Evolutionary conservation across 2,329 filamentous ascomycete species (phyloP).

Genomic region (Thielaviopsis cerberus): DNA sequence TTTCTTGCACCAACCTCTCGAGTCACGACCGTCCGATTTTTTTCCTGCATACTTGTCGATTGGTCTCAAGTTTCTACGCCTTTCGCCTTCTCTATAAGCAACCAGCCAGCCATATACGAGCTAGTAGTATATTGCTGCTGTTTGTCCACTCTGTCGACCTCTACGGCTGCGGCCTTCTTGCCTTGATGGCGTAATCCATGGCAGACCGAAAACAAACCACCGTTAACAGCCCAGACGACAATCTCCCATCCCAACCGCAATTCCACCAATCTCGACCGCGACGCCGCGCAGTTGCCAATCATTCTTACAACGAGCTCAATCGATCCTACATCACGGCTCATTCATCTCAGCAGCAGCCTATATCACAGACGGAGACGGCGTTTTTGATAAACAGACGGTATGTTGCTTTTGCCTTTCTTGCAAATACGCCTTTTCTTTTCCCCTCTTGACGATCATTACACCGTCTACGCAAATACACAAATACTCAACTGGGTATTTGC

Average conservation of each 20-base stretch:
- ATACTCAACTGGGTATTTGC: too few relatives aligned
- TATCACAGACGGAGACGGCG: not conserved
- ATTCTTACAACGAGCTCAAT: not conserved
- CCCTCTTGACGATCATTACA: not conserved
- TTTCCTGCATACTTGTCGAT: not conserved
- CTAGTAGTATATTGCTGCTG: not conserved
- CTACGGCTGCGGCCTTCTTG: slow-evolving; percentile 20
- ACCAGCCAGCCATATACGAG: too few relatives aligned
- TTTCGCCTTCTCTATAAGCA: too few relatives aligned
- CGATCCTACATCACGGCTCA: not conserved
- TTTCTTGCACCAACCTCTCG: not conserved
- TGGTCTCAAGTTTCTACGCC: not conserved
- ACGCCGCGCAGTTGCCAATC: not conserved
- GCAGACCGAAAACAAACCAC: slow-evolving; percentile 38
- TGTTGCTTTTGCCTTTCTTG: not conserved
- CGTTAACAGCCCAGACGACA: slow-evolving; percentile 11
- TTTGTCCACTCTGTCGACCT: not conserved
- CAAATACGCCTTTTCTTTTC: not conserved
- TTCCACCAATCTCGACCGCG: not conserved
- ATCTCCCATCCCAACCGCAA: slow-evolving; percentile 4
- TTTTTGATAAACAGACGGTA: not conserved
- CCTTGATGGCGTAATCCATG: slow-evolving; percentile 51
- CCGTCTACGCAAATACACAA: too few relatives aligned
- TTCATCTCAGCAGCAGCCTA: not conserved
- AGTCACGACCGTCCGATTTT: not conserved